Percentiles rank a stretch among this genome's conserved stretches.
Conservation (phyloP, 202 grass and related monocot genomes). For the Cymbopogon flexuosus region DNA sequence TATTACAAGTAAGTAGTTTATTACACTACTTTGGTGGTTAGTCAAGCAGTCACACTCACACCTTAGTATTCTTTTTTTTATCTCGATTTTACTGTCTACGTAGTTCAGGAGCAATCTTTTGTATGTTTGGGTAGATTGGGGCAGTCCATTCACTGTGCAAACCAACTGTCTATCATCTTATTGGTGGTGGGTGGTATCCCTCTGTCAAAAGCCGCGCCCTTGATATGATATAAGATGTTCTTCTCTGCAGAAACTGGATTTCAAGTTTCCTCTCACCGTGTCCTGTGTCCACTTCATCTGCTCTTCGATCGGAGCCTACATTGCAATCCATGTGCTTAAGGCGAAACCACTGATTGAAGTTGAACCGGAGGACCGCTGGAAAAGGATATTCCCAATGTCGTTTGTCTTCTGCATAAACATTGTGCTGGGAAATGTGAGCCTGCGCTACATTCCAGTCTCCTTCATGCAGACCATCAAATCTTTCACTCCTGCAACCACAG, state of each 20-base stretch:
- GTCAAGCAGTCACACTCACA: neutral
- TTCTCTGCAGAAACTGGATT: constrained; percentile 75
- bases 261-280: constrained; percentile 91
- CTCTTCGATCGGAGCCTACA: constrained; percentile 80
- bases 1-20: neutral
- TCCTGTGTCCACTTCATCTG: constrained; percentile 97
- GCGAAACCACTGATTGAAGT: constrained; percentile 81
- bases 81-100: neutral
- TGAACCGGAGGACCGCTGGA: constrained; percentile 70
- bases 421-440: constrained; percentile 83
- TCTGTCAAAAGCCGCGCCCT: neutral
- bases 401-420: constrained; percentile 99
- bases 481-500: constrained; percentile 96
- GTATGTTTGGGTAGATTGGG: neutral
- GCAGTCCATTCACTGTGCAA: neutral
- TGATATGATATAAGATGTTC: neutral
- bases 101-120: neutral
- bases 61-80: neutral
- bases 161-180: neutral
- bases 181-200: neutral
- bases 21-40: too few relatives aligned
- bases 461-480: constrained; percentile 99
- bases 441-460: constrained; percentile 90
- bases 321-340: constrained; percentile 71
- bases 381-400: constrained; percentile 95